These are phyloP conservation scores for Paraurostyla sp. DNA, from an alignment of 73 alveolate species.

Conservation along the genomic window DNA sequence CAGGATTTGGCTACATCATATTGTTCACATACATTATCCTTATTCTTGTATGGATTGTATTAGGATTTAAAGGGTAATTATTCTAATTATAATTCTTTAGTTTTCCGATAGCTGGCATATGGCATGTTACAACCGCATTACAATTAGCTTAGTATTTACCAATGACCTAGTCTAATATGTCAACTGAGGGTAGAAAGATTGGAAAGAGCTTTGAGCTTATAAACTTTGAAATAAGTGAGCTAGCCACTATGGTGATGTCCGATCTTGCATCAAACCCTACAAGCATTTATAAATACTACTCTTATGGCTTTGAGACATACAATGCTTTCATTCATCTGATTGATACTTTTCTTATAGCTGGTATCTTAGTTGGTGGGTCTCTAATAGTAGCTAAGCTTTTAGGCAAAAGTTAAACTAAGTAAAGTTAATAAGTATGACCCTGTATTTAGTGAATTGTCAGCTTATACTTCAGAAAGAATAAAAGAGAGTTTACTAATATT, in stretches of 20 bases:
- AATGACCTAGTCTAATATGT: conserved; percentile 24
- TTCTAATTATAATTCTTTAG: neutral
- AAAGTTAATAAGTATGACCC: neutral
- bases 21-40: neutral
- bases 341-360: neutral
- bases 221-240: neutral
- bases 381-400: neutral
- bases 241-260: neutral
- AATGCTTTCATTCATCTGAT: neutral
- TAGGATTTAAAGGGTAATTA: conserved; percentile 23
- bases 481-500: conserved; percentile 24
- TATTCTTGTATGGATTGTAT: neutral
- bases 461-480: conserved; percentile 17
- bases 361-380: neutral
- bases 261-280: neutral
- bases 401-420: conserved; percentile 2
- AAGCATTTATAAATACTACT: conserved; percentile 1
- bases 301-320: conserved; percentile 11
- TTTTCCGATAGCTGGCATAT: conserved; percentile 39
- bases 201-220: neutral
- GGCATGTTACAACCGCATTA: conserved; percentile 30
- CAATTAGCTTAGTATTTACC: neutral
- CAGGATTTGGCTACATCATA: conserved; percentile 11
- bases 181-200: conserved; percentile 1
- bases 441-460: neutral